phyloP scores from a whole-genome alignment of 352 stramenopile genomes.

The Phytophthora pistaciae region DNA sequence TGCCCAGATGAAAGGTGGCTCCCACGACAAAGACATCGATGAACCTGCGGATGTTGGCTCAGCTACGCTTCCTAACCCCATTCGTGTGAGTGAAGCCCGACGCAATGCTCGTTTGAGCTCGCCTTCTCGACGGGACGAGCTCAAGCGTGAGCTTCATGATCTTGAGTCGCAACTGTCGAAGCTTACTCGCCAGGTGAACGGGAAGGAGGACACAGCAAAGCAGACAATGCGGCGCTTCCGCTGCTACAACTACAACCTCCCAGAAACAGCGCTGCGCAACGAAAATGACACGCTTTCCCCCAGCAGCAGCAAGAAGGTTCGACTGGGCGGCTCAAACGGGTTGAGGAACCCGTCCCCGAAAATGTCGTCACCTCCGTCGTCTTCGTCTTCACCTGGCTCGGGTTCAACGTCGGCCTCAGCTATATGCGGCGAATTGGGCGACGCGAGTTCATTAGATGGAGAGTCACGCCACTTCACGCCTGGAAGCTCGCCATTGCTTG shows the following conservation, averaged over 20 bases:
- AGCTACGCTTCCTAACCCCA: slow-evolving; percentile 39
- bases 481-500: slow-evolving; percentile 70
- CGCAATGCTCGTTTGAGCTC: slow-evolving; percentile 33
- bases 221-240: slow-evolving; percentile 70
- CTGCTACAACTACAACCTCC: slow-evolving; percentile 88
- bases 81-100: slow-evolving; percentile 35
- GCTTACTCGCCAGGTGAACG: slow-evolving; percentile 68
- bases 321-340: slow-evolving; percentile 20
- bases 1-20: slow-evolving; percentile 56
- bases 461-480: slow-evolving; percentile 57
- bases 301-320: slow-evolving; percentile 34
- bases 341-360: slow-evolving; percentile 38
- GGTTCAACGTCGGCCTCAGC: slow-evolving; percentile 40
- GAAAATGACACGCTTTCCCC: slow-evolving; percentile 65
- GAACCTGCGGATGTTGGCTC: slow-evolving; percentile 40
- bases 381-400: slow-evolving; percentile 40
- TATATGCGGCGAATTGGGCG: slow-evolving; percentile 20
- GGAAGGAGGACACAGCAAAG: slow-evolving; percentile 72
- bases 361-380: slow-evolving; percentile 47
- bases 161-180: slow-evolving; percentile 71
- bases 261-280: slow-evolving; percentile 54
- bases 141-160: slow-evolving; percentile 64
- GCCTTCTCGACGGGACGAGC: slow-evolving; percentile 51
- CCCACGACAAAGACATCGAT: slow-evolving; percentile 44
- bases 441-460: slow-evolving; percentile 33